Base-by-base conservation (phyloP, 768 basidiomycete species). In the Rubroboletus pulcherrimus region DNA sequence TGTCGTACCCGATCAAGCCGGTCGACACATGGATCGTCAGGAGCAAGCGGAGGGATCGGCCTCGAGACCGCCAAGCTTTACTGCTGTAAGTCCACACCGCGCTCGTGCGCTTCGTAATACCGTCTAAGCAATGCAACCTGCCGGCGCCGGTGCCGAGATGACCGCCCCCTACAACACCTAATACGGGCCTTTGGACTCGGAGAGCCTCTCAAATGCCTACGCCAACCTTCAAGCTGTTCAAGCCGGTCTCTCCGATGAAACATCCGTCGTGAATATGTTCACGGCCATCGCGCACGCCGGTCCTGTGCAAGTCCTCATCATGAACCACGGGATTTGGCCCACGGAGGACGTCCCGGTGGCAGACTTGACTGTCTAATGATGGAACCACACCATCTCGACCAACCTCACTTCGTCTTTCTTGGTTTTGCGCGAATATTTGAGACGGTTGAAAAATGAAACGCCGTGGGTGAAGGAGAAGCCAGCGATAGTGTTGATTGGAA, bases 1-100 rank as follows among this genome's bases (percentile, higher is more conserved):
- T 29, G 21, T 19, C 38, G 2, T 14, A 26, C 50, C 35, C 7
- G 46, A 21, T 50, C 30, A 19, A 21, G 0, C 34, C 42, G 37
- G 46, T 33, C 50, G 17, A 57, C 33, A 7, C 31, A 15, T 48
- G 31, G 29, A 46, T 50, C 29, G 19, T 47, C 65, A 84, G 89
- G 89, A 47, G 87, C 87, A 2, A 87, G 83, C 61, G 87, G 88
- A 4, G 88, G 86, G 1, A 90, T 91, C 34, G 89, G 88, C 9
- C 73, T 87, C 0, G 83, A 81, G 61, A 86, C 83, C 5, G 75
- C 77, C 15, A 74, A 74, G 12, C 64, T 80, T 0, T 90, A 83
- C 65, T 75, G 84, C 33, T 75, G 86, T 83, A 55, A 65, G 75
- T 72, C 30, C 49, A 11, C 1, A 0, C 17, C 0, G 12, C 12